phyloP scores from a whole-genome alignment of 1,139 yeast species.

The Diutina sp. region DNA sequence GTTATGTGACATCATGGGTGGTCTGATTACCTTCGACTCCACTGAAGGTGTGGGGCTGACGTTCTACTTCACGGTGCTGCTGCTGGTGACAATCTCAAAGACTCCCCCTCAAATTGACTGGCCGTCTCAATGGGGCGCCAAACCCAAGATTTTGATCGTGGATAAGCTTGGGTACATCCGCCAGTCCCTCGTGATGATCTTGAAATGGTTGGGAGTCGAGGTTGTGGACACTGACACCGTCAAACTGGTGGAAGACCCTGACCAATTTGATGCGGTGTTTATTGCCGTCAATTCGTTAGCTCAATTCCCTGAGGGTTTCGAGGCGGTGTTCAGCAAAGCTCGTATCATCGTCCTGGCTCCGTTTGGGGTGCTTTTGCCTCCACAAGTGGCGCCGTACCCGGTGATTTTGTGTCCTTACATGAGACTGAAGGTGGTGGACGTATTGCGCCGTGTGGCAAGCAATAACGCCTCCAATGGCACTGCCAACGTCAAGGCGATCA shows the following conservation, averaged over 20 bases:
- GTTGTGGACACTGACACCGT: neutral
- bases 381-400: constrained; percentile 11
- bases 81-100: constrained; percentile 6
- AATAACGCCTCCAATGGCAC: neutral
- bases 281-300: neutral
- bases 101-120: neutral
- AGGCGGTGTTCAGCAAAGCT: neutral
- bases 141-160: constrained; percentile 17
- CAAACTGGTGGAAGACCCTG: neutral
- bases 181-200: constrained; percentile 16
- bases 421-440: constrained; percentile 14
- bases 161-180: constrained; percentile 20
- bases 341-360: constrained; percentile 9
- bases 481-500: neutral
- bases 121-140: neutral
- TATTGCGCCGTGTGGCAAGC: constrained; percentile 7
- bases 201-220: constrained; percentile 8
- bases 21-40: constrained; percentile 38
- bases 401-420: constrained; percentile 24
- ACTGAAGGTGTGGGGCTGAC: constrained; percentile 40
- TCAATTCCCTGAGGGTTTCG: neutral
- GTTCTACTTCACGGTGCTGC: constrained; percentile 24
- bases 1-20: constrained; percentile 48
- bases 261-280: neutral
- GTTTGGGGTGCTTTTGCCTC: constrained; percentile 18